Evolutionary conservation across 148 eudicot species (phyloP).

Genomic region (Arbutus unedo): DNA sequence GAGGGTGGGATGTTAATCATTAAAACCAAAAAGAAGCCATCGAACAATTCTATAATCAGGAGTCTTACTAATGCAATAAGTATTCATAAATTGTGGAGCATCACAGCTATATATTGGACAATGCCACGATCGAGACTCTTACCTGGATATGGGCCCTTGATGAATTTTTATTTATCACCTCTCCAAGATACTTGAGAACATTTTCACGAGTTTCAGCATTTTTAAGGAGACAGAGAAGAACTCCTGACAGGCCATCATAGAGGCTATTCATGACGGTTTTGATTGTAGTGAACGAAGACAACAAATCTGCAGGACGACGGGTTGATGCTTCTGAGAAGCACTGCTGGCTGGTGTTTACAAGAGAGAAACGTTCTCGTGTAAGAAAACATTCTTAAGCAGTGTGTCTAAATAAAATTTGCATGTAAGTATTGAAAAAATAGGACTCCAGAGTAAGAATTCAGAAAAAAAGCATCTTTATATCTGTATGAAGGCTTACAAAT

Average conservation of each 20-base stretch:
- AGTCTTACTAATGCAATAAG: not conserved
- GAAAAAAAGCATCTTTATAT: not conserved
- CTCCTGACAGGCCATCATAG: constrained; percentile 74
- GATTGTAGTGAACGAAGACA: constrained; percentile 88
- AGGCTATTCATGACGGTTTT: constrained; percentile 83
- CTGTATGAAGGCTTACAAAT: not conserved
- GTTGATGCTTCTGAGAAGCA: constrained; percentile 88
- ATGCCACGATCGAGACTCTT: constrained; percentile 4
- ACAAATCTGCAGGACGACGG: constrained; percentile 84
- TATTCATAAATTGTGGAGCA: not conserved
- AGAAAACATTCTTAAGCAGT: constrained; percentile 3
- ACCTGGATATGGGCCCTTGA: constrained; percentile 92
- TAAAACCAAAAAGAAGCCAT: not conserved
- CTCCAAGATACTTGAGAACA: constrained; percentile 76
- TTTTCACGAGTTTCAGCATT: constrained; percentile 75
- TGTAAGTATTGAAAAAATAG: not conserved
- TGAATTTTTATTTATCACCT: constrained; percentile 77
- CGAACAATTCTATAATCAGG: not conserved
- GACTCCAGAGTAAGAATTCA: not conserved
- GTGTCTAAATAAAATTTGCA: not conserved
- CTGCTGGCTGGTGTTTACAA: constrained; percentile 58
- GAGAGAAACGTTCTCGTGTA: constrained; percentile 14
- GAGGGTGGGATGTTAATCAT: too few species aligned
- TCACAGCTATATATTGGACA: not conserved
- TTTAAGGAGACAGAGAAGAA: constrained; percentile 70